Evolutionary conservation across 23 red algal genomes (phyloP), one percentile per base, ranked within the genome.

Genomic region (Agarophyton chilense): DNA sequence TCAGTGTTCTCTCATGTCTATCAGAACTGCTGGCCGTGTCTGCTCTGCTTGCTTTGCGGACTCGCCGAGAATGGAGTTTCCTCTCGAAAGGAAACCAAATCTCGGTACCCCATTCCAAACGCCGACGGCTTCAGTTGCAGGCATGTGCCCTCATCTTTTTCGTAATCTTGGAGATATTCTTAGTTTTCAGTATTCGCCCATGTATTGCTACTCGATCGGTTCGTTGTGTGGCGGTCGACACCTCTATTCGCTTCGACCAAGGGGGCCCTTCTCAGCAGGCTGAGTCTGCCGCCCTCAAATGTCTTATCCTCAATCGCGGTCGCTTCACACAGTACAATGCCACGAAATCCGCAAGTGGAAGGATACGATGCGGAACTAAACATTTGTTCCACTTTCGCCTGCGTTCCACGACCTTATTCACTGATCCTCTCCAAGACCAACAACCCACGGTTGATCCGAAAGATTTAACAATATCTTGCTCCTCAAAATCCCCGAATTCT

Each of bases 241-340:
- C 64, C 5, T 70, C 64, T n/a, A 29, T 70, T 70, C 64, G 64
- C 38, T 70, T 70, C 38, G 2, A 22, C 34, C 21, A 18, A 21
- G 64, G 28, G 40, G 2, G 38, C 34, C 34, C 6, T 70, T 41
- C 64, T 41, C 21, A 29, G 36, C 35, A 70, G 38, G 64, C 64
- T 6, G 64, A 70, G 34, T 70, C 64, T 70, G 64, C 64, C 12
- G 64, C 64, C 64, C 19, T 42, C 21, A 33, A 42, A 2, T 70
- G 64, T 70, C 64, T 29, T 10, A 70, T 33, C 18, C 34, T 70
- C 34, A 70, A 42, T 42, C 64, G 34, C 40, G 64, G 64, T 26
- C 64, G 64, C 64, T 26, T 70, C 34, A 41, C 64, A 42, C 32
- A 70, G 34, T 33, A 70, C 64, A 70, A 70, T 41, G 64, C 64